Conservation (phyloP, 345 rosid genomes). For the Hevea brasiliensis region DNA sequence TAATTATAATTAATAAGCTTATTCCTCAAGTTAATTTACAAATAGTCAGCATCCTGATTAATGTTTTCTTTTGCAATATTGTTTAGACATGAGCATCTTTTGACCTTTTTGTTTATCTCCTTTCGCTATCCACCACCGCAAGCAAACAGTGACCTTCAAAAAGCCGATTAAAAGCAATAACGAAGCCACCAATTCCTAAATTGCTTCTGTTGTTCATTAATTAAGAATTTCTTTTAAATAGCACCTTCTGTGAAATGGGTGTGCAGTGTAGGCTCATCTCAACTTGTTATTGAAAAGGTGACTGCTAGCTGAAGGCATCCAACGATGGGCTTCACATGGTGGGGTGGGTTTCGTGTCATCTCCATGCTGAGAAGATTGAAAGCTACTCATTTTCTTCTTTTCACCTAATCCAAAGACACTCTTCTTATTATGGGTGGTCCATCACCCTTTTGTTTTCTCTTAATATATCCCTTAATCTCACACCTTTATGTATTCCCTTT, state of each 20-base stretch:
- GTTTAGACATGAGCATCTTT: conserved; percentile 23
- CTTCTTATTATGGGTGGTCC: conserved; percentile 34
- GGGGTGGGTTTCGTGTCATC: conserved; percentile 25
- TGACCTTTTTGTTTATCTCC: conserved; percentile 24
- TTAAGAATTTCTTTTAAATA: no score
- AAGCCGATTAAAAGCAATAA: conserved; percentile 1
- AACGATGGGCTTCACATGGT: conserved; percentile 40
- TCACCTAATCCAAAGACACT: conserved; percentile 21
- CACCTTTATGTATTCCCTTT: conserved; percentile 1
- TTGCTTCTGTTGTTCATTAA: no score
- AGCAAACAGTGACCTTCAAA: neutral
- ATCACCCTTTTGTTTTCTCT: conserved; percentile 11
- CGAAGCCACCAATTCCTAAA: neutral
- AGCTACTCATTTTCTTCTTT: conserved; percentile 19
- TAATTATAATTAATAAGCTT: no score
- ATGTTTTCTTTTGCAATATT: conserved; percentile 5
- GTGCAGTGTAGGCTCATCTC: conserved; percentile 16
- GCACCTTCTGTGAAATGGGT: conserved; percentile 17
- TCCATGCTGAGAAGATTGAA: conserved; percentile 14
- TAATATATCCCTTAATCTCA: neutral
- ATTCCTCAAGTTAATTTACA: neutral
- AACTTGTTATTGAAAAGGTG: conserved; percentile 30
- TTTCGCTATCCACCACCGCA: conserved; percentile 13
- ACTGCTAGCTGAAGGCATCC: conserved; percentile 39
- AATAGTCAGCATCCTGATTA: conserved; percentile 19